These are phyloP conservation scores for Neurospora sp. DNA, from an alignment of 495 filamentous ascomycete genomes.

Conservation along the genomic window DNA sequence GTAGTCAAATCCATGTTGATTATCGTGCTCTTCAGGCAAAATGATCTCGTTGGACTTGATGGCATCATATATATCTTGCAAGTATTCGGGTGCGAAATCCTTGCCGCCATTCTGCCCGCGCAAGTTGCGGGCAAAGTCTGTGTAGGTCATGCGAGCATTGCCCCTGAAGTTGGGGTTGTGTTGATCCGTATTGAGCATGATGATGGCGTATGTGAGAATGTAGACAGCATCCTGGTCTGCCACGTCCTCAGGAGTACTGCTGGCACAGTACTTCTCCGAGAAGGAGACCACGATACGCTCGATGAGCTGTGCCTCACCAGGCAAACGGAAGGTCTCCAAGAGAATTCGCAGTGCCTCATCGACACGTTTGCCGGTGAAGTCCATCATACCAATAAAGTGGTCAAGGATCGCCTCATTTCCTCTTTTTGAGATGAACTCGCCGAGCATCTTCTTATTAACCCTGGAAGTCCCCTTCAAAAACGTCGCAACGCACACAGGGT, in stretches of 20 bases:
- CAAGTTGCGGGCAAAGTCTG: constrained; percentile 78
- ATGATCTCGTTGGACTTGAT: constrained; percentile 94
- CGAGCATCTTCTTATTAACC: constrained; percentile 81
- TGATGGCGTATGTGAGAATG: constrained; percentile 88
- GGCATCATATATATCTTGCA: constrained; percentile 80
- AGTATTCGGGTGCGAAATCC: constrained; percentile 77
- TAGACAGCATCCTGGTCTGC: constrained; percentile 84
- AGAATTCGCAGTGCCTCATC: constrained; percentile 85
- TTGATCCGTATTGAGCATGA: constrained; percentile 90
- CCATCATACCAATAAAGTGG: constrained; percentile 74
- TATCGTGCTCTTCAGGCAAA: constrained; percentile 92
- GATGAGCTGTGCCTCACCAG: constrained; percentile 86
- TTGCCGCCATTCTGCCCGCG: constrained; percentile 77
- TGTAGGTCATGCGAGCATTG: constrained; percentile 67
- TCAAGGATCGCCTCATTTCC: constrained; percentile 70
- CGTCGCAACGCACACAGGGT: constrained; percentile 61
- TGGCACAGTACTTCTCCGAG: constrained; percentile 74
- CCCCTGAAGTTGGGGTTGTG: constrained; percentile 88
- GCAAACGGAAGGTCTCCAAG: constrained; percentile 85
- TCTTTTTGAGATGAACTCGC: constrained; percentile 87
- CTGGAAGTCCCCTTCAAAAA: constrained; percentile 81
- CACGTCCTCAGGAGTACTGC: constrained; percentile 60
- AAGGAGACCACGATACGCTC: constrained; percentile 86
- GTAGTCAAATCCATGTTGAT: constrained; percentile 90
- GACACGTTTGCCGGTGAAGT: constrained; percentile 76